A percentile compares a stretch with the other conserved stretches of the same genome.
Evolutionary conservation across 2,329 filamentous ascomycete species (phyloP).

Genomic region (Ophiostoma quercus): DNA sequence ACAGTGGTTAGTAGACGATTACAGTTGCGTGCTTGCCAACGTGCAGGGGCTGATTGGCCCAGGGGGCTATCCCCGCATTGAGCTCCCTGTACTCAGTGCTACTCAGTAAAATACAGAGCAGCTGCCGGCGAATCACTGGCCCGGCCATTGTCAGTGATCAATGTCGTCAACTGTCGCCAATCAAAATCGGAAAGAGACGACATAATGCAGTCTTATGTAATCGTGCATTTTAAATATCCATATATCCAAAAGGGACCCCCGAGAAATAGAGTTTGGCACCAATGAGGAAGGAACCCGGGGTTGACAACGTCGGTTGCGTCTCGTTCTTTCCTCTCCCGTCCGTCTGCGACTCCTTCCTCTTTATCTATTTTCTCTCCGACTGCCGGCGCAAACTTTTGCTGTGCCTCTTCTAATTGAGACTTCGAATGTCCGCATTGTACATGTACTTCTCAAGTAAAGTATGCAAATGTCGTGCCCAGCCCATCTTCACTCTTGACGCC

Average conservation of each 20-base stretch:
- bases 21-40: conserved; percentile 24
- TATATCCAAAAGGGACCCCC: background rate
- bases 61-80: background rate
- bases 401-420: background rate
- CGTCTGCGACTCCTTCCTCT: background rate
- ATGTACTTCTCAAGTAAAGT: background rate
- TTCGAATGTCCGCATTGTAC: background rate
- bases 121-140: background rate
- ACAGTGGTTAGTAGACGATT: background rate
- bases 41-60: conserved; percentile 24
- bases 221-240: background rate
- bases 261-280: background rate
- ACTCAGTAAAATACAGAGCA: too few species aligned
- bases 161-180: background rate
- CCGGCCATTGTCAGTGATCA: background rate
- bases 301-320: background rate
- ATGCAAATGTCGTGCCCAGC: background rate
- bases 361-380: background rate
- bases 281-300: background rate
- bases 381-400: background rate
- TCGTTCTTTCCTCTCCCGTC: background rate
- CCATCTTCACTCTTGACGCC: background rate
- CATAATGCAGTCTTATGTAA: background rate
- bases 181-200: background rate
- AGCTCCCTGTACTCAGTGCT: background rate